Percentiles rank a stretch among this genome's conserved stretches.
Evolutionary conservation across 176 grass and related monocot species (phyloP).

Genomic region (Echinochloa phyllopogon): DNA sequence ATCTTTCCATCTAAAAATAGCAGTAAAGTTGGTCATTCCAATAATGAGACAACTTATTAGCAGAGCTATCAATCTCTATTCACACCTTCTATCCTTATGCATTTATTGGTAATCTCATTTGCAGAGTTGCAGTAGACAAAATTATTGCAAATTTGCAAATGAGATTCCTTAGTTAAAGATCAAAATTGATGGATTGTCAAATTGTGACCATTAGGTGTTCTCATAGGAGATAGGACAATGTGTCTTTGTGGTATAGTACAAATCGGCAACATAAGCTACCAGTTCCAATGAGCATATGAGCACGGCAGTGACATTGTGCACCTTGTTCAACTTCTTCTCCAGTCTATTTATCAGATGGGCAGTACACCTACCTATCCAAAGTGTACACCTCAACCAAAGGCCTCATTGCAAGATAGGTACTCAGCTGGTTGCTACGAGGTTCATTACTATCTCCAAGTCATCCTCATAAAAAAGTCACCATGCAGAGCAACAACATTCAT

Average conservation of each 20-base stretch:
- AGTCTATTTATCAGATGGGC: constrained; percentile 6
- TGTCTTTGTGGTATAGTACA: constrained; percentile 1
- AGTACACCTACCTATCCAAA: not conserved
- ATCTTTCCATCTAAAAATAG: not conserved
- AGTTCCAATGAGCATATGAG: constrained; percentile 16
- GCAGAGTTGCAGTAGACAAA: not conserved
- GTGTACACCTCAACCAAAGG: not conserved
- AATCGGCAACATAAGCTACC: not conserved
- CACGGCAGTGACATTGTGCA: not conserved
- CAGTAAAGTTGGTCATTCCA: constrained; percentile 1
- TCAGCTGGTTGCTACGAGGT: constrained; percentile 11
- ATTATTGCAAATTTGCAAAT: constrained; percentile 18
- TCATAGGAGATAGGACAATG: not conserved
- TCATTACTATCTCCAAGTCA: constrained; percentile 2
- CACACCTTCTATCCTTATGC: not conserved
- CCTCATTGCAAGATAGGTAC: not conserved
- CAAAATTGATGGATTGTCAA: not conserved
- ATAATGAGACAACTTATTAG: not conserved
- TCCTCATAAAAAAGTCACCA: constrained; percentile 9
- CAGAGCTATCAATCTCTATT: constrained; percentile 14
- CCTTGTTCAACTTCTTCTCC: not conserved
- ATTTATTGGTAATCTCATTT: not conserved
- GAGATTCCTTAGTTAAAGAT: not conserved
- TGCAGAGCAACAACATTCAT: constrained; percentile 24
- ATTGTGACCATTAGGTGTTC: not conserved